Evolutionary conservation across 768 basidiomycete species (phyloP).

Genomic region (Hygrocybe coccinea): DNA sequence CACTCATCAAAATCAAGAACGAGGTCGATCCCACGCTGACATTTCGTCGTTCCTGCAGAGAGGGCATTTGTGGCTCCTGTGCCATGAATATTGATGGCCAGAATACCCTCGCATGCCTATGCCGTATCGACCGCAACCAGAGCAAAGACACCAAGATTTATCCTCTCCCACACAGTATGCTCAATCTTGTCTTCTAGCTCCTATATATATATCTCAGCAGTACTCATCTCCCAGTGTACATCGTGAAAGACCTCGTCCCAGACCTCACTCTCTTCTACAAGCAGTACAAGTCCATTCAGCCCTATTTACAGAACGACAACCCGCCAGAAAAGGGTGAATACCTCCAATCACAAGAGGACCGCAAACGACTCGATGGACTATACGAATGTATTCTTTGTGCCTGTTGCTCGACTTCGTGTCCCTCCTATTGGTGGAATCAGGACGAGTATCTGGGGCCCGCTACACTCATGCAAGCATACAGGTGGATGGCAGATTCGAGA

Average conservation of each 20-base stretch:
- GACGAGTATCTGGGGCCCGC: constrained; percentile 98
- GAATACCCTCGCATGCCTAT: constrained; percentile 96
- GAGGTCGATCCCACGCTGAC: constrained; percentile 95
- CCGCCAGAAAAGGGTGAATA: constrained; percentile 74
- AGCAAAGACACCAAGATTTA: constrained; percentile 85
- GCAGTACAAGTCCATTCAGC: constrained; percentile 99
- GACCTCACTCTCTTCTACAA: constrained; percentile 93
- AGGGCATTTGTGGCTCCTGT: constrained; percentile 97
- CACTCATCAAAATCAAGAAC: constrained; percentile 98
- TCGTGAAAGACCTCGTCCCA: constrained; percentile 97
- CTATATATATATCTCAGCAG: neutral
- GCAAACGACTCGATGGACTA: constrained; percentile 92
- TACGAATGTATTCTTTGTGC: constrained; percentile 98
- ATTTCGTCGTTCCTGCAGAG: constrained; percentile 88
- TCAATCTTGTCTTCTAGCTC: neutral
- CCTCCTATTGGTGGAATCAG: constrained; percentile 99
- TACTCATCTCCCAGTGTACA: constrained; percentile 67
- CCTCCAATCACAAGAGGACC: constrained; percentile 86
- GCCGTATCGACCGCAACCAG: constrained; percentile 79
- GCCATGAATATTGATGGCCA: constrained; percentile 99
- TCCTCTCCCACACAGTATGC: constrained; percentile 93
- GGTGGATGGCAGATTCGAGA: constrained; percentile 97
- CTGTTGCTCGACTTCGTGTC: constrained; percentile 97
- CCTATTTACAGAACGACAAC: constrained; percentile 91
- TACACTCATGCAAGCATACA: constrained; percentile 92